Conservation (phyloP, 805 yeast species). For the Kuraishia molischiana region DNA sequence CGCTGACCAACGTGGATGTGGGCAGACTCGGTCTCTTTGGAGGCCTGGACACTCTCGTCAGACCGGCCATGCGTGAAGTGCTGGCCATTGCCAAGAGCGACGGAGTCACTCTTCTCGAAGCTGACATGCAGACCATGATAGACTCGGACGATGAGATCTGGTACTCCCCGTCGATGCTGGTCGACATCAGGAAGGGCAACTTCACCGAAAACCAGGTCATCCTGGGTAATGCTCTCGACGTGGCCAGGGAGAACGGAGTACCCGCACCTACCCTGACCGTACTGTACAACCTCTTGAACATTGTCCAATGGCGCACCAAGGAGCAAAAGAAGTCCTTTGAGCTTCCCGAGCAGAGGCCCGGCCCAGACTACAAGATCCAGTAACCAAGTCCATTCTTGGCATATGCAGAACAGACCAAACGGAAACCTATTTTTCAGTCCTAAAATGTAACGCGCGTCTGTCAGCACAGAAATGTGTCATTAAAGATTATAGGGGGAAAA, state of each 20-base stretch:
- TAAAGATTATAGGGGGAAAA: not conserved
- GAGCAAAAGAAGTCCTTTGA: slow-evolving; percentile 40
- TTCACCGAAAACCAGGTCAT: slow-evolving; percentile 66
- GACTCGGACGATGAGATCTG: slow-evolving; percentile 50
- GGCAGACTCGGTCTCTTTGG: slow-evolving; percentile 42
- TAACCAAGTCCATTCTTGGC: not conserved
- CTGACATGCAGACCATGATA: slow-evolving; percentile 36
- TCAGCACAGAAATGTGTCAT: no score
- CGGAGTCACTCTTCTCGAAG: slow-evolving; percentile 43
- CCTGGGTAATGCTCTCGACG: slow-evolving; percentile 50
- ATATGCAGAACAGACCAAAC: not conserved
- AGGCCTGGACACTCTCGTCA: slow-evolving; percentile 26
- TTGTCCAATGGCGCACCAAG: slow-evolving; percentile 51
- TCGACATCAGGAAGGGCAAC: slow-evolving; percentile 56
- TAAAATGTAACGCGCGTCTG: no score
- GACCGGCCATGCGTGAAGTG: slow-evolving; percentile 64
- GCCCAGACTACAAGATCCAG: not conserved
- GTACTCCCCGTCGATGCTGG: slow-evolving; percentile 67
- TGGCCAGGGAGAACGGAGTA: slow-evolving; percentile 38
- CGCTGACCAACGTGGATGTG: slow-evolving; percentile 49
- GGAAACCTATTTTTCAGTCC: not conserved
- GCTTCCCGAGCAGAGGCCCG: slow-evolving; percentile 31
- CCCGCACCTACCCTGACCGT: slow-evolving; percentile 49
- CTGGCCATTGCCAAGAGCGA: slow-evolving; percentile 59
- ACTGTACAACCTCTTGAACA: slow-evolving; percentile 48